phyloP scores from a whole-genome alignment of 2,329 filamentous ascomycete species.

The Beauveria brongniartii region DNA sequence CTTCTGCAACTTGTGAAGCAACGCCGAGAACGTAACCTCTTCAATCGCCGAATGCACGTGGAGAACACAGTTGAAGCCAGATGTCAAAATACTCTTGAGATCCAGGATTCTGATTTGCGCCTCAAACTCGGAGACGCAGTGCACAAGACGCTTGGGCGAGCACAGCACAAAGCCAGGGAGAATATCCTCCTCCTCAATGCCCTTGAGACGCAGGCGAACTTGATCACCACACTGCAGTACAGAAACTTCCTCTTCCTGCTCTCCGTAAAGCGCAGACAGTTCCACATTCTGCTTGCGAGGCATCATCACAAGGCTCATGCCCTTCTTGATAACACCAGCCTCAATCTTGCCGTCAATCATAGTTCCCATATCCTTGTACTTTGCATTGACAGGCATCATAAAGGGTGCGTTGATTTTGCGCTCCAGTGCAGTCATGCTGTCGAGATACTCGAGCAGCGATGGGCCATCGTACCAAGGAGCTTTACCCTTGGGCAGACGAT shows the following conservation, averaged over 20 bases:
- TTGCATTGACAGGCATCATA: constrained; percentile 97
- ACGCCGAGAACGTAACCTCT: constrained; percentile 82
- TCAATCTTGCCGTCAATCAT: constrained; percentile 98
- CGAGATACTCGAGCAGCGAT: constrained; percentile 90
- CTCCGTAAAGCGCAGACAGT: constrained; percentile 81
- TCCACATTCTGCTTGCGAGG: constrained; percentile 79
- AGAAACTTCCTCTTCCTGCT: constrained; percentile 86
- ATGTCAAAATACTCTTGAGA: constrained; percentile 85
- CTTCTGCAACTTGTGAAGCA: constrained; percentile 93
- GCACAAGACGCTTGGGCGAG: constrained; percentile 85
- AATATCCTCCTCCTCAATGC: constrained; percentile 96
- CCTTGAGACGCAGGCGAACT: constrained; percentile 82
- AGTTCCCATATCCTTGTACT: constrained; percentile 95
- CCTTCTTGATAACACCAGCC: constrained; percentile 88
- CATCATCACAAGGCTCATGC: constrained; percentile 83
- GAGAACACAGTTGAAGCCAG: constrained; percentile 95
- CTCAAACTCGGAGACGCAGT: constrained; percentile 84
- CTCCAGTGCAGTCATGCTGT: constrained; percentile 84
- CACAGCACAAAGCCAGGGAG: constrained; percentile 93
- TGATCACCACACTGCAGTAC: constrained; percentile 88
- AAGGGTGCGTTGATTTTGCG: constrained; percentile 96
- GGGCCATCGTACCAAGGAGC: constrained; percentile 83
- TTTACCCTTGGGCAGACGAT: constrained; percentile 67
- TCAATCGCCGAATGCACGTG: constrained; percentile 97
- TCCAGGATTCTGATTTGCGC: constrained; percentile 95